These are phyloP conservation scores for Colletotrichum sp. DNA, from an alignment of 2,329 filamentous ascomycete species.

Conservation along the genomic window DNA sequence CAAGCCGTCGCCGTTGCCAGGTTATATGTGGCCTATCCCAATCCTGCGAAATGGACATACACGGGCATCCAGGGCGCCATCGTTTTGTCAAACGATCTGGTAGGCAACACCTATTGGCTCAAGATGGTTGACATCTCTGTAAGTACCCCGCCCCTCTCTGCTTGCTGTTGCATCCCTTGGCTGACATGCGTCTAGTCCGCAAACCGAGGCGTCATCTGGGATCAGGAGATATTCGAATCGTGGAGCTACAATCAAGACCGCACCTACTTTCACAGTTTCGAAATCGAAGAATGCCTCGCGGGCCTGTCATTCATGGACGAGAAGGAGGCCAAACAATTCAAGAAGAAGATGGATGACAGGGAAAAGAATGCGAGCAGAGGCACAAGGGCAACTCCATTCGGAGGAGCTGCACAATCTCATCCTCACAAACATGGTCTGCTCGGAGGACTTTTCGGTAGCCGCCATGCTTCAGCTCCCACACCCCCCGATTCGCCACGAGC, in stretches of 20 bases:
- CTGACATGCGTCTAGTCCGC: slow-evolving; percentile 60
- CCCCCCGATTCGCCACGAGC: slow-evolving; percentile 62
- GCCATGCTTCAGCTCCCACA: slow-evolving; percentile 62
- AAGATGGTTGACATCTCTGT: slow-evolving; percentile 98
- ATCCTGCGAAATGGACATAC: slow-evolving; percentile 87
- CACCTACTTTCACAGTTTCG: slow-evolving; percentile 97
- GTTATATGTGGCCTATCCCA: slow-evolving; percentile 91
- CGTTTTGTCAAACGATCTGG: slow-evolving; percentile 90
- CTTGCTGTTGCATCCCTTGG: slow-evolving; percentile 20
- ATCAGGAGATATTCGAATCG: slow-evolving; percentile 95
- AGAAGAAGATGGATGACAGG: slow-evolving; percentile 95
- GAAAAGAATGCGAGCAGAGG: slow-evolving; percentile 95
- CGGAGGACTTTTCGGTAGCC: slow-evolving; percentile 66
- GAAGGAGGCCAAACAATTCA: slow-evolving; percentile 95
- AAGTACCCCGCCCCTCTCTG: slow-evolving; percentile 39
- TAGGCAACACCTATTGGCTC: slow-evolving; percentile 95
- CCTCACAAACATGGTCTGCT: slow-evolving; percentile 54
- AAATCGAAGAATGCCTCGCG: slow-evolving; percentile 90
- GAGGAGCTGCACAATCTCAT: slow-evolving; percentile 47
- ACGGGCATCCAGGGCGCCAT: slow-evolving; percentile 91
- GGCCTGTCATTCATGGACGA: slow-evolving; percentile 94
- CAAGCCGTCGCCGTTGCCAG: slow-evolving; percentile 92
- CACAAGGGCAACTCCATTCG: slow-evolving; percentile 80
- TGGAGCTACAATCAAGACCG: slow-evolving; percentile 97
- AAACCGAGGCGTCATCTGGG: slow-evolving; percentile 89